Percentiles rank a stretch among this genome's conserved stretches.
phyloP scores from a whole-genome alignment of 2,329 filamentous ascomycete species.

The Boeremia lycopersici region DNA sequence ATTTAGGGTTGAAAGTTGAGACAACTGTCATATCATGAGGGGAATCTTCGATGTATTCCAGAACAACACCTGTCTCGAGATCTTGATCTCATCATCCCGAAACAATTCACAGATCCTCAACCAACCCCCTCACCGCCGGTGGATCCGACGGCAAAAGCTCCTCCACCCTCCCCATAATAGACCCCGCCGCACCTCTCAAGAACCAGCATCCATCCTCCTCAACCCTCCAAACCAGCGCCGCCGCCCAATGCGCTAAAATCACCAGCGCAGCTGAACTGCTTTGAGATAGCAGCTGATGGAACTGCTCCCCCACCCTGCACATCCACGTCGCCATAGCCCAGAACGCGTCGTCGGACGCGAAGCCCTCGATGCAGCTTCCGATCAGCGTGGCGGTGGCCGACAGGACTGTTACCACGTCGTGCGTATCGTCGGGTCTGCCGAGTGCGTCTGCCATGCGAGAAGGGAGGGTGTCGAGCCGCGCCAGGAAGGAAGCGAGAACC shows the following conservation, averaged over 20 bases:
- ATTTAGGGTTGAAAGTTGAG: no score
- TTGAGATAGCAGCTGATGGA: constrained; percentile 23
- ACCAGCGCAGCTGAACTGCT: constrained; percentile 28
- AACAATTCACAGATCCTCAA: neutral
- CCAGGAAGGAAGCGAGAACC: neutral
- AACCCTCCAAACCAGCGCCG: constrained; percentile 20
- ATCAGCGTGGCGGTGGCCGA: neutral
- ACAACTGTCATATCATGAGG: no score
- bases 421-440: neutral
- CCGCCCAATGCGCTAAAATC: constrained; percentile 33
- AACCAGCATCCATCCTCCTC: constrained; percentile 10
- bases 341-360: constrained; percentile 22
- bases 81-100: neutral
- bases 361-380: constrained; percentile 20
- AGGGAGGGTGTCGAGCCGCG: neutral
- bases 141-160: neutral
- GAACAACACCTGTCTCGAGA: no score
- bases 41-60: no score
- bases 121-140: neutral
- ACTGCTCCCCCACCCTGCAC: constrained; percentile 23
- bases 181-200: neutral
- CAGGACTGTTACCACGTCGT: neutral
- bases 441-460: neutral
- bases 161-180: neutral
- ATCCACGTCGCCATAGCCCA: constrained; percentile 29